Base-by-base conservation (phyloP, 2,329 filamentous ascomycete genomes). In the Neonectria ditissima region DNA sequence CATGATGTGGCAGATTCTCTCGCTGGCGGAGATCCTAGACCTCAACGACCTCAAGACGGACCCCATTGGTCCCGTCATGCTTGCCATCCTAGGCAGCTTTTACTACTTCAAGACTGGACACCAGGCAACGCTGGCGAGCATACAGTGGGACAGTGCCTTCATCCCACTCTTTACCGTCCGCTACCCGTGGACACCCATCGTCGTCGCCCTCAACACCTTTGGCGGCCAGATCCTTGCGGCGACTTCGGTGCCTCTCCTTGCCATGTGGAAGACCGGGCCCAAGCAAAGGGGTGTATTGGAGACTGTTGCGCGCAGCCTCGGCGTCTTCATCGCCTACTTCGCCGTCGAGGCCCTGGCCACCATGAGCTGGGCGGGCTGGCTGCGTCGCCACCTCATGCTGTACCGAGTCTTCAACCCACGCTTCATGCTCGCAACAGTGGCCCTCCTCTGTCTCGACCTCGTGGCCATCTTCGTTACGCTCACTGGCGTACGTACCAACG, bases 51-150 rank as follows among this genome's bases (percentile, higher is more conserved):
- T 91, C 41, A 88, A 90, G 16, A 83, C 87, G 52, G 89, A 89
- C 47, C 85, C 93, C 7, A 91, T 98, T 71, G 95, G 94, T 0
- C 94, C 96, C 20, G 83, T 96, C 41, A 85, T 97, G 66, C 87
- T 98, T 26, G 95, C 90, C 11, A 81, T 98, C n/a, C 87, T 99
- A 1, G 96, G 94, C 63, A 93, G 92, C 73, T 97, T 95, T 79
- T 91, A 97, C 82, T 99, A 90, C 83, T 99, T 99, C 88, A 97
- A 97, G 76, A 99, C 96, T 0, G 96, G 96, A 65, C 96, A 99
- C 79, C 95, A 98, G 80, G 95, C 95, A 13, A 91, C 90, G 0
- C 86, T 97, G 24, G 87, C 90, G 70, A 92, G 89, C 69, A 95
- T 99, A 74, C 96, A 99, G 76, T 99, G 96, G 96, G 96, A 99